Evolutionary conservation across 2,329 filamentous ascomycete species (phyloP).

Genomic region (Sphaerostilbella broomeana): DNA sequence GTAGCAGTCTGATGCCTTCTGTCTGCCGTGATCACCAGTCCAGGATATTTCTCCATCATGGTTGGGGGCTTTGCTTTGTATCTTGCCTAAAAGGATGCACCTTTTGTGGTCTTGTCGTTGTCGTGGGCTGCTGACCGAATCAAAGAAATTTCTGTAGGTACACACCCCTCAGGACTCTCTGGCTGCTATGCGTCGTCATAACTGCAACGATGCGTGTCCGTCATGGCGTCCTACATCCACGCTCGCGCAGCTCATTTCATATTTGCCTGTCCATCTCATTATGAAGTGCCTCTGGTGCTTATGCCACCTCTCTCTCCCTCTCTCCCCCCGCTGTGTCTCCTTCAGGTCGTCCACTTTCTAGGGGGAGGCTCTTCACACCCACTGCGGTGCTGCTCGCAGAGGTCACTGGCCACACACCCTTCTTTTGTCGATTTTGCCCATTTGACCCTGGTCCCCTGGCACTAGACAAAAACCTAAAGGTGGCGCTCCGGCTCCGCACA

Average conservation of each 20-base stretch:
- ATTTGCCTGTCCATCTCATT: background rate
- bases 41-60: constrained; percentile 23
- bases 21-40: constrained; percentile 23
- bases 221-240: background rate
- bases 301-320: constrained; percentile 4
- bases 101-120: too few species aligned
- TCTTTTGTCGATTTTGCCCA: constrained; percentile 2
- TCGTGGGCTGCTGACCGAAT: too few species aligned
- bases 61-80: background rate
- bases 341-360: too few species aligned
- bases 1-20: too few species aligned
- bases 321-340: constrained; percentile 6
- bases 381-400: constrained; percentile 10
- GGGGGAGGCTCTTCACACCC: too few species aligned
- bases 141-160: too few species aligned
- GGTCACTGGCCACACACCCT: constrained; percentile 13
- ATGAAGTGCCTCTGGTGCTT: background rate
- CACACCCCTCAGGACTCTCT: constrained; percentile 5
- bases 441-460: constrained; percentile 5
- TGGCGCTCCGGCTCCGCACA: too few species aligned
- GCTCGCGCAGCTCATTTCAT: background rate
- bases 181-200: constrained; percentile 3
- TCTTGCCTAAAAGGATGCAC: too few species aligned
- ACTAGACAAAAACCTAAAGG: constrained; percentile 6
- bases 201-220: background rate